These are phyloP conservation scores for Climacium dendroides DNA, from an alignment of 225 moss, liverwort and hornwort species.

Conservation along the genomic window DNA sequence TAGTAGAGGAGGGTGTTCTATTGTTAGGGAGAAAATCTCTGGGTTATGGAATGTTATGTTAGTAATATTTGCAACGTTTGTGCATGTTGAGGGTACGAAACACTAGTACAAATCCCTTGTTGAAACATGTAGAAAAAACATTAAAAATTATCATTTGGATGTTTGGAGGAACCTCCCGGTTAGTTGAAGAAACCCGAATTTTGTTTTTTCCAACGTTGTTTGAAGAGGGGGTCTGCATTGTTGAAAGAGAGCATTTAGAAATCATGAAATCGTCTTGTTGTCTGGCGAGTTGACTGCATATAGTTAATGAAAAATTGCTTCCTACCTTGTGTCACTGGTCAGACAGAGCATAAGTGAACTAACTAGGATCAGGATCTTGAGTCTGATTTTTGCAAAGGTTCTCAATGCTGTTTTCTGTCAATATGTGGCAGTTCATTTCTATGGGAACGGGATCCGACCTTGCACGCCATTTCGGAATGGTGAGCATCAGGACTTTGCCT, in stretches of 20 bases:
- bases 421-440: slow-evolving; percentile 49
- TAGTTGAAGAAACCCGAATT: neutral
- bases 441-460: slow-evolving; percentile 74
- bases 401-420: slow-evolving; percentile 1
- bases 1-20: neutral
- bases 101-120: neutral
- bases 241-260: neutral
- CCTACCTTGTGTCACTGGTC: neutral
- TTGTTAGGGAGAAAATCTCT: neutral
- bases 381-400: neutral
- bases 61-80: neutral
- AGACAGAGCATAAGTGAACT: neutral
- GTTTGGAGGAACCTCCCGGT: neutral
- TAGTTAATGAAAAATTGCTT: neutral
- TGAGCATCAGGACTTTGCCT: neutral
- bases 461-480: slow-evolving; percentile 62
- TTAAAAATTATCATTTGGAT: neutral
- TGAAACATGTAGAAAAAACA: neutral
- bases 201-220: neutral
- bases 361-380: neutral
- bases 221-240: neutral
- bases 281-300: neutral
- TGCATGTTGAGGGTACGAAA: neutral
- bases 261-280: neutral
- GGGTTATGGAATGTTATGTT: neutral